Conservation (phyloP, 441 rosid species). For the Manihot esculenta region DNA sequence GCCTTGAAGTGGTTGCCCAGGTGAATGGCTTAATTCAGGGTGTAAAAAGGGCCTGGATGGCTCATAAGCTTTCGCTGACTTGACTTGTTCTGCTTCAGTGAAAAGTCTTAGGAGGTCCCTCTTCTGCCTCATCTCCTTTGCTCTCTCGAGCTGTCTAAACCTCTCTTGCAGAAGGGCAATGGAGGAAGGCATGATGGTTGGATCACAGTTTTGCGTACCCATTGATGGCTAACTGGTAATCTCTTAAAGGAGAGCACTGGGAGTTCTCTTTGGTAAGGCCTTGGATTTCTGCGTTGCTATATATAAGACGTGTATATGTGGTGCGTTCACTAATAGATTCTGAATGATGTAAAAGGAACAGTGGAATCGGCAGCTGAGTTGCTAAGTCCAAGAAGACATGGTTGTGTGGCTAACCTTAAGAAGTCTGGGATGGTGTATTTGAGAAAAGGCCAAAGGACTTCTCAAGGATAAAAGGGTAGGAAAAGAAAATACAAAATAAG, state of each 20-base stretch:
- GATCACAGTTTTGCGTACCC: slow-evolving; percentile 36
- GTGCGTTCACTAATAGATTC: slow-evolving; percentile 5
- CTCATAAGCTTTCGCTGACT: slow-evolving; percentile 14
- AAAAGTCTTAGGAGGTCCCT: slow-evolving; percentile 29
- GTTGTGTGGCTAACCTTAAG: slow-evolving; percentile 21
- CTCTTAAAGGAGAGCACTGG: background rate
- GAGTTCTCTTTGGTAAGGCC: slow-evolving; percentile 2
- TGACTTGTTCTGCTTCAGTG: slow-evolving; percentile 29
- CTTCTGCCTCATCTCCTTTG: slow-evolving; percentile 43
- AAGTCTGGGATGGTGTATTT: slow-evolving; percentile 19
- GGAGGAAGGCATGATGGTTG: slow-evolving; percentile 30
- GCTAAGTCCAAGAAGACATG: slow-evolving; percentile 37
- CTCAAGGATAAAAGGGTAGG: slow-evolving; percentile 17
- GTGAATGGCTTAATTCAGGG: slow-evolving; percentile 27
- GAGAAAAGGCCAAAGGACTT: slow-evolving; percentile 23
- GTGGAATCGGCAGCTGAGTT: slow-evolving; percentile 25
- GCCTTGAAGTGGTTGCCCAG: slow-evolving; percentile 23
- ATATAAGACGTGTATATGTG: slow-evolving; percentile 16
- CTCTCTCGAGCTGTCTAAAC: slow-evolving; percentile 45
- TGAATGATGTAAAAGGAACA: slow-evolving; percentile 18
- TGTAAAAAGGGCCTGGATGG: slow-evolving; percentile 27
- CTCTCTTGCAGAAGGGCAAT: slow-evolving; percentile 45
- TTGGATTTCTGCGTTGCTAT: slow-evolving; percentile 14
- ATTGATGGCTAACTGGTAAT: slow-evolving; percentile 15
- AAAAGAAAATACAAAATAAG: slow-evolving; percentile 22